These are phyloP conservation scores for Pichia exigua DNA, from an alignment of 805 yeast genomes.

Conservation along the genomic window DNA sequence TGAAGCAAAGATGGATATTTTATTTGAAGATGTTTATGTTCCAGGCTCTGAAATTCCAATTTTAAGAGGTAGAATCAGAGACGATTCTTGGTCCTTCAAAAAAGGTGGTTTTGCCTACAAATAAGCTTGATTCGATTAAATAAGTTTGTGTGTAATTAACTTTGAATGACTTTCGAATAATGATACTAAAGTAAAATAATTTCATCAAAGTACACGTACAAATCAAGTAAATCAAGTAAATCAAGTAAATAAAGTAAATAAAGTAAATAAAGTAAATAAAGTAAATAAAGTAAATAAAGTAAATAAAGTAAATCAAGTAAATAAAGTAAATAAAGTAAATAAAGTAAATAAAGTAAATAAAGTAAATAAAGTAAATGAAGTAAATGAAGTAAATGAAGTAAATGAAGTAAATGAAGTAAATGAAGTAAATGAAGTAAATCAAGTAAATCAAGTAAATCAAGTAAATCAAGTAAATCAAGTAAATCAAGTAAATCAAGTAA, in stretches of 20 bases:
- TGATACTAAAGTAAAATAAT: background rate
- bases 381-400: no score
- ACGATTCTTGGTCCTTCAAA: slow-evolving; percentile 71
- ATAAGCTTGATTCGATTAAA: slow-evolving; percentile 11
- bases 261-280: no score
- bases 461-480: background rate
- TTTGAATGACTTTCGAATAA: background rate
- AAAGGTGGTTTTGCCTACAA: slow-evolving; percentile 34
- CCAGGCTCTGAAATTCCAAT: slow-evolving; percentile 89
- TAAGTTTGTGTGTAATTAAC: background rate
- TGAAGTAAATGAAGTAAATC: no score
- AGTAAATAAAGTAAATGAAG: no score
- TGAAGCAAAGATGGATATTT: slow-evolving; percentile 87
- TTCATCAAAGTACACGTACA: background rate
- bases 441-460: no score
- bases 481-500: background rate
- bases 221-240: background rate
- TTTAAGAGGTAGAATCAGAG: slow-evolving; percentile 94
- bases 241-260: background rate
- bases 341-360: no score
- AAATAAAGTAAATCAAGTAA: no score
- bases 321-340: no score
- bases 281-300: no score
- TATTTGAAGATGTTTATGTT: slow-evolving; percentile 94
- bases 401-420: no score